A percentile compares a stretch with the other conserved stretches of the same genome.
phyloP scores from a whole-genome alignment of 192 early-diverging fungal species.

The Coemansia sp. region DNA sequence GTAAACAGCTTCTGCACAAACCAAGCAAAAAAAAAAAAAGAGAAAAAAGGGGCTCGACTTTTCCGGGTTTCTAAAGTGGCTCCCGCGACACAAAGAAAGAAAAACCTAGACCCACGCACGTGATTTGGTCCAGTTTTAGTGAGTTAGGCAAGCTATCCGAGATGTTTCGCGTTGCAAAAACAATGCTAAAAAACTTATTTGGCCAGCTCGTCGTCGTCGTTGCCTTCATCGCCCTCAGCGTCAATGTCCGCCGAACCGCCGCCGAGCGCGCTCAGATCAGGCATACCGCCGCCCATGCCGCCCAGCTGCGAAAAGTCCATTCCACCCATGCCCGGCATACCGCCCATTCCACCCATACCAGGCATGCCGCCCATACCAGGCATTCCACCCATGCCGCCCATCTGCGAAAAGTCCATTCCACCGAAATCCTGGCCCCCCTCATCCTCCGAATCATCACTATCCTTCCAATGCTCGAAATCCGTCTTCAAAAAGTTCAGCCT shows the following conservation, averaged over 20 bases:
- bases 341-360: slow-evolving; percentile 8
- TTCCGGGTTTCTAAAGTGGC: no score
- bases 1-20: neutral
- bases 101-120: neutral
- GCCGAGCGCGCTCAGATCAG: slow-evolving; percentile 10
- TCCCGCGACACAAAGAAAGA: no score
- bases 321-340: neutral
- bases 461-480: slow-evolving; percentile 88
- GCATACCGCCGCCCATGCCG: slow-evolving; percentile 39
- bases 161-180: no score
- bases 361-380: slow-evolving; percentile 20
- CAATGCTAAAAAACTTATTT: neutral
- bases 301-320: slow-evolving; percentile 60
- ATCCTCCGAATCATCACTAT: slow-evolving; percentile 92
- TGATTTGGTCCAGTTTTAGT: neutral
- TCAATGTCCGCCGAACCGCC: neutral
- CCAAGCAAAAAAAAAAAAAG: neutral
- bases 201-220: neutral
- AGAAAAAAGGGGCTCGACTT: no score
- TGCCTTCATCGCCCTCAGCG: slow-evolving; percentile 2
- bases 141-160: no score
- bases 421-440: slow-evolving; percentile 47
- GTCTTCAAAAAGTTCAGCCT: slow-evolving; percentile 82
- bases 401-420: slow-evolving; percentile 69
- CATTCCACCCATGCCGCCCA: slow-evolving; percentile 52